Evolutionary conservation across 2,329 filamentous ascomycete species (phyloP).

Genomic region (Aspergillus sp.): DNA sequence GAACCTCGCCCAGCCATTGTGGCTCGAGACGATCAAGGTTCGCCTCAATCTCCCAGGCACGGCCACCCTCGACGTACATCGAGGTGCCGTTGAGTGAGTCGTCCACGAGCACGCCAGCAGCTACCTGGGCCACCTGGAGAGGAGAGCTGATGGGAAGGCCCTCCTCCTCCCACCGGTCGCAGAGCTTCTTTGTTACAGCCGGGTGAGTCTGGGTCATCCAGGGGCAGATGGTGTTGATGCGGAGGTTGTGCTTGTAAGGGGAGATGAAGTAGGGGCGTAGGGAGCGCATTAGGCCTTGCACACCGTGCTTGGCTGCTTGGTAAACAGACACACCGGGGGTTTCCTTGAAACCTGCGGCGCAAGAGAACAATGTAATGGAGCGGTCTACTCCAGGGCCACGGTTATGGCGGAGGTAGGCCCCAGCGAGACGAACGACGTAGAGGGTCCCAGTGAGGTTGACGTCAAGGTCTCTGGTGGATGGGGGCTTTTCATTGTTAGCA

Average conservation of each 20-base stretch:
- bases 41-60: conserved; percentile 48
- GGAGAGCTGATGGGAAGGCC: conserved; percentile 44
- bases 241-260: conserved; percentile 40
- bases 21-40: conserved; percentile 44
- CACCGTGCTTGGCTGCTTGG: conserved; percentile 52
- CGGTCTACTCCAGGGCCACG: conserved; percentile 37
- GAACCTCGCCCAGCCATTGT: conserved; percentile 47
- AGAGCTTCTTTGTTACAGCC: conserved; percentile 37
- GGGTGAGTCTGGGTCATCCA: conserved; percentile 46
- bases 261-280: conserved; percentile 40
- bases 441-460: conserved; percentile 53
- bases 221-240: conserved; percentile 49
- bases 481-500: conserved; percentile 20
- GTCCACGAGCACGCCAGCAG: conserved; percentile 40
- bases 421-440: conserved; percentile 52
- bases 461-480: conserved; percentile 44
- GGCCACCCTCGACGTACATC: conserved; percentile 47
- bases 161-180: conserved; percentile 39
- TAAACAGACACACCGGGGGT: conserved; percentile 52
- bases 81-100: conserved; percentile 42
- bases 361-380: conserved; percentile 49
- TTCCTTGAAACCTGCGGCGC: conserved; percentile 52
- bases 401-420: conserved; percentile 52
- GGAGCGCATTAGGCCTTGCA: conserved; percentile 52
- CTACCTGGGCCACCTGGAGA: conserved; percentile 43